These are phyloP conservation scores for Halophytophthora batemanensis DNA, from an alignment of 352 stramenopile genomes.

Conservation along the genomic window DNA sequence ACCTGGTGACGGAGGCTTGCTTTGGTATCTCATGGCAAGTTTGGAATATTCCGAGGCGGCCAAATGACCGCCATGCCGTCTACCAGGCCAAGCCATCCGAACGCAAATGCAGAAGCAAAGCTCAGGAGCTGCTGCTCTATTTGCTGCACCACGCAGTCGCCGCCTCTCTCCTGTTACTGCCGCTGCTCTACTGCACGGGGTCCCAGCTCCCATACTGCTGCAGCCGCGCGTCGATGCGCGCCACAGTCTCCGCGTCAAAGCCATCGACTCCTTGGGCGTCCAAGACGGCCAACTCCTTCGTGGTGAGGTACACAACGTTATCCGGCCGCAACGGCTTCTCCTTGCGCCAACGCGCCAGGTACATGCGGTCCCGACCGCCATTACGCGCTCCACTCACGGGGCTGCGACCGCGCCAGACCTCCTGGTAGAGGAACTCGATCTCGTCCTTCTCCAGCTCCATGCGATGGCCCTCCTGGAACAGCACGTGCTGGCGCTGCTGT, in stretches of 20 bases:
- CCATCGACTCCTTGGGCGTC: constrained; percentile 62
- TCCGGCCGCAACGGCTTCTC: constrained; percentile 66
- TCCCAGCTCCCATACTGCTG: constrained; percentile 60
- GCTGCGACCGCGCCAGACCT: constrained; percentile 81
- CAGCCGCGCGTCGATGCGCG: constrained; percentile 62
- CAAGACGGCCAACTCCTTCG: constrained; percentile 63
- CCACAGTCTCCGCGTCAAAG: constrained; percentile 65
- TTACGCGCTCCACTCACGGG: constrained; percentile 65
- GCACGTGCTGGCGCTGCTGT: constrained; percentile 66
- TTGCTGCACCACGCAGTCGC: too few species aligned
- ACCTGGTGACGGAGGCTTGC: too few species aligned
- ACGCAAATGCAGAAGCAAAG: too few species aligned
- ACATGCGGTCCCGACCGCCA: constrained; percentile 73
- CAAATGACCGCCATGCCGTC: neutral
- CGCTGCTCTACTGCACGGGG: constrained; percentile 21
- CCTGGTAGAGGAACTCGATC: constrained; percentile 85
- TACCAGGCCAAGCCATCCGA: too few species aligned
- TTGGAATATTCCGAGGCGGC: too few species aligned
- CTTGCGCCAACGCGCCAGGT: constrained; percentile 81
- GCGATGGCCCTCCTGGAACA: constrained; percentile 54
- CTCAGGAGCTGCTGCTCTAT: neutral
- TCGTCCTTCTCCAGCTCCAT: constrained; percentile 83
- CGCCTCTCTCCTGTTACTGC: neutral
- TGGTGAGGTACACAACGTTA: constrained; percentile 87
- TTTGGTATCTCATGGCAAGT: too few species aligned